Conservation (phyloP, 2,329 filamentous ascomycete genomes). For the Sarocladium brachiariae region DNA sequence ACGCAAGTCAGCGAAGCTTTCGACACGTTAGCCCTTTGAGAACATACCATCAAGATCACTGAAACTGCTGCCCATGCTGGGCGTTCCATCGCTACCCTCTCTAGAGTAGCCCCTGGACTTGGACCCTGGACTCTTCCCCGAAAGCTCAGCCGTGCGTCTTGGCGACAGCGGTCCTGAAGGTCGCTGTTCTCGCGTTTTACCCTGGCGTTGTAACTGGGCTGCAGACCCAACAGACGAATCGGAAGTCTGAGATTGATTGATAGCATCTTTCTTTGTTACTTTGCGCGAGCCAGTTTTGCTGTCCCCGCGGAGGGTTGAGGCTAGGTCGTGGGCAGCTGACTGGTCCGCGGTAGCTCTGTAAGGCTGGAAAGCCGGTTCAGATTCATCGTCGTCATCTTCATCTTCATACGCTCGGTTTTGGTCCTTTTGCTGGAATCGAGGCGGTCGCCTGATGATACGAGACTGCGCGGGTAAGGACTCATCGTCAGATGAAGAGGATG, state of each 20-base stretch:
- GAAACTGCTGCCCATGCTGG: conserved; percentile 79
- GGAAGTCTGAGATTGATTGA: conserved; percentile 47
- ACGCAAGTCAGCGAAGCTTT: neutral
- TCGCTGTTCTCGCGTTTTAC: conserved; percentile 25
- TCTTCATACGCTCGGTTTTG: conserved; percentile 30
- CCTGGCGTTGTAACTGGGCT: conserved; percentile 28
- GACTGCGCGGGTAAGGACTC: conserved; percentile 50
- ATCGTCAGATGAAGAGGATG: conserved; percentile 36
- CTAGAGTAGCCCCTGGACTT: conserved; percentile 39
- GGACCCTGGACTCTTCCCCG: conserved; percentile 44
- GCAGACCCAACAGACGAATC: conserved; percentile 56
- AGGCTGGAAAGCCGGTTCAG: conserved; percentile 49
- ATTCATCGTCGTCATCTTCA: conserved; percentile 46
- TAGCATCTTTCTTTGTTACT: conserved; percentile 15
- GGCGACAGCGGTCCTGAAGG: conserved; percentile 47
- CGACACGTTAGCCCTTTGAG: no score
- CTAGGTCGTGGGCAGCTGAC: conserved; percentile 37
- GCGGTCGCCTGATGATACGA: conserved; percentile 53
- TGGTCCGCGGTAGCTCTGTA: conserved; percentile 31
- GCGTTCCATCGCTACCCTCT: conserved; percentile 65
- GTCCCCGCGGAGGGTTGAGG: conserved; percentile 46
- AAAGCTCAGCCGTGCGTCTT: conserved; percentile 51
- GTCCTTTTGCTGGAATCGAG: conserved; percentile 40
- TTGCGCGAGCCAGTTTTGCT: conserved; percentile 22
- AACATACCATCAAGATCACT: conserved; percentile 79